phyloP scores from a whole-genome alignment of 345 rosid genomes.

The Gossypium thurberi region DNA sequence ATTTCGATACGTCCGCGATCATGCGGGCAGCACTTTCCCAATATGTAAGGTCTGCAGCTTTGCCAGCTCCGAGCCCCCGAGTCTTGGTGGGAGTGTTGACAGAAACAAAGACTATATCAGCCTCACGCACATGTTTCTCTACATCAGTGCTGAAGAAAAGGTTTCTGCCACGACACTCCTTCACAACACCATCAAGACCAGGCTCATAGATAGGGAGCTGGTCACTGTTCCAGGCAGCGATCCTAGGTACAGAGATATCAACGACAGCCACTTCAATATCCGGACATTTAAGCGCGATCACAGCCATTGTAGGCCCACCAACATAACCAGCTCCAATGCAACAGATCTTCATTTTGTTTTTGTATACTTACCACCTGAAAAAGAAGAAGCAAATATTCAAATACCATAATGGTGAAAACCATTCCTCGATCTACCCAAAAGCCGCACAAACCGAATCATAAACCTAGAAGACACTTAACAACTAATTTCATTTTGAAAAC shows the following conservation, averaged over 20 bases:
- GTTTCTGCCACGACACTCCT: slow-evolving; percentile 77
- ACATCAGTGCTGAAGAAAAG: slow-evolving; percentile 88
- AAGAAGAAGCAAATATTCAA: slow-evolving; percentile 13
- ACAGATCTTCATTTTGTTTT: slow-evolving; percentile 72
- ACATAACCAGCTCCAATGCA: slow-evolving; percentile 98
- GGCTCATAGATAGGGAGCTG: slow-evolving; percentile 91
- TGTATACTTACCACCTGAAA: neutral
- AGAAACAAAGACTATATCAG: slow-evolving; percentile 84
- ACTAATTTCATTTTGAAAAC: neutral
- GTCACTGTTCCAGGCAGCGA: slow-evolving; percentile 82
- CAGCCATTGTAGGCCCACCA: slow-evolving; percentile 95
- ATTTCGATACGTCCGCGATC: slow-evolving; percentile 83
- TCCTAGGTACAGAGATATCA: slow-evolving; percentile 72
- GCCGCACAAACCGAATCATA: neutral
- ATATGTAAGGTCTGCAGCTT: slow-evolving; percentile 89
- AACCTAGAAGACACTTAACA: neutral
- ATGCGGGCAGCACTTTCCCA: slow-evolving; percentile 99
- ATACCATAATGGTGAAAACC: neutral
- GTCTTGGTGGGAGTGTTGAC: slow-evolving; percentile 93
- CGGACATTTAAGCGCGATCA: slow-evolving; percentile 91
- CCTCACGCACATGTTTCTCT: slow-evolving; percentile 74
- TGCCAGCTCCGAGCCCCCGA: slow-evolving; percentile 87
- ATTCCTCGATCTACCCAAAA: neutral
- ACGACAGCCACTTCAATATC: slow-evolving; percentile 81
- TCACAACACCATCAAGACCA: slow-evolving; percentile 84